Conservation (phyloP, 768 basidiomycete species). For the Pleurotus sapidus region DNA sequence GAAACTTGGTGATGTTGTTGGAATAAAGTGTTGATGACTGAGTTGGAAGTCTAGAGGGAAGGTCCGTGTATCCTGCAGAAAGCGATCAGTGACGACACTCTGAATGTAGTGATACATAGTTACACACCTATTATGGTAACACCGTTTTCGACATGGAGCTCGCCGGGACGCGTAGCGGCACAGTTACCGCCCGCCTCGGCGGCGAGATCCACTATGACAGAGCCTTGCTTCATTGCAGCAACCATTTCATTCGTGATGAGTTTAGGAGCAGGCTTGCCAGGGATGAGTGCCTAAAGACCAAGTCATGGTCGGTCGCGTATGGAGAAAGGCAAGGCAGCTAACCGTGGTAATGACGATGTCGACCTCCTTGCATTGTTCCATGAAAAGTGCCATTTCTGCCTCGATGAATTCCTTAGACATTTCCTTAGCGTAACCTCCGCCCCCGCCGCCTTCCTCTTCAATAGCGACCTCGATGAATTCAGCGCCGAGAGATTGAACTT, state of each 20-base stretch:
- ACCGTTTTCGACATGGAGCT: conserved; percentile 64
- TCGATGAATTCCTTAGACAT: conserved; percentile 91
- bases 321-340: conserved; percentile 13
- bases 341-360: conserved; percentile 88
- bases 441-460: conserved; percentile 79
- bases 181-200: conserved; percentile 92
- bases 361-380: conserved; percentile 86
- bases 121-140: conserved; percentile 76
- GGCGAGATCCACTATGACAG: conserved; percentile 83
- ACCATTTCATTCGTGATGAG: conserved; percentile 85
- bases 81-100: background rate
- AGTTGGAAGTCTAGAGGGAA: conserved; percentile 85
- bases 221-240: conserved; percentile 89
- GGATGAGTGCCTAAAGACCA: conserved; percentile 64
- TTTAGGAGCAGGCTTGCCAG: conserved; percentile 84
- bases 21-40: conserved; percentile 90
- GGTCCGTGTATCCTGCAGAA: conserved; percentile 70
- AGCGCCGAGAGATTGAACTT: conserved; percentile 86
- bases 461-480: conserved; percentile 85
- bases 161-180: conserved; percentile 75
- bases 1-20: conserved; percentile 88
- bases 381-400: conserved; percentile 85
- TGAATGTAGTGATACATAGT: background rate
- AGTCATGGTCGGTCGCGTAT: background rate
- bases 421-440: conserved; percentile 84